phyloP scores from a whole-genome alignment of 495 filamentous ascomycete genomes.

The Lasiosphaeria miniovina region DNA sequence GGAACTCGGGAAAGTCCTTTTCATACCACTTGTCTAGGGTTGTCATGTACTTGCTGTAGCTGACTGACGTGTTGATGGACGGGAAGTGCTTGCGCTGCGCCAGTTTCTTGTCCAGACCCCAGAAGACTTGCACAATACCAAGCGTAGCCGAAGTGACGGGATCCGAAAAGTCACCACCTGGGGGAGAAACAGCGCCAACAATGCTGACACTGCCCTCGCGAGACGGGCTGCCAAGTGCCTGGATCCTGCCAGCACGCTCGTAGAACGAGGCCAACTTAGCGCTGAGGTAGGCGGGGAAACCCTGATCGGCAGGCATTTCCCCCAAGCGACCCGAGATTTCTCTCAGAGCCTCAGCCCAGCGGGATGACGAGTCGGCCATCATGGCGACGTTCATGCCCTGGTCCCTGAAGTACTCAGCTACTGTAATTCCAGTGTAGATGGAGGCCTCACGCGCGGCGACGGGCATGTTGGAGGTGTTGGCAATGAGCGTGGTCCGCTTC shows the following conservation, averaged over 20 bases:
- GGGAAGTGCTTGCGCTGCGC: conserved; percentile 99
- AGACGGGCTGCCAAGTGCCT: conserved; percentile 81
- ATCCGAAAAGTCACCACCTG: conserved; percentile 98
- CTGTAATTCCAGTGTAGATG: conserved; percentile 98
- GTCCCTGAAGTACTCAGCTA: conserved; percentile 98
- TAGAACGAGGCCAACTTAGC: conserved; percentile 98
- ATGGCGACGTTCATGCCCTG: conserved; percentile 97
- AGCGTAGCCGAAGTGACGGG: conserved; percentile 93
- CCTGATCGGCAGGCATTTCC: conserved; percentile 99
- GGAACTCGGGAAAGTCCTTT: conserved; percentile 90
- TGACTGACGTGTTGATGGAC: conserved; percentile 91
- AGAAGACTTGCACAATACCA: conserved; percentile 98
- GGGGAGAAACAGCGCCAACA: conserved; percentile 94
- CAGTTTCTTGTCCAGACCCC: conserved; percentile 99
- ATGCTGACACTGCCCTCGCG: conserved; percentile 92
- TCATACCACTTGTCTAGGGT: conserved; percentile 89
- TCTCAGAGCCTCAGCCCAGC: conserved; percentile 97
- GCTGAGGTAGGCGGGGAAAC: conserved; percentile 96
- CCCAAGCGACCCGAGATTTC: conserved; percentile 98
- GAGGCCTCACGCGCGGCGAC: conserved; percentile 98
- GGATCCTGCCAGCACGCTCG: conserved; percentile 89
- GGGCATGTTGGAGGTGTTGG: conserved; percentile 99
- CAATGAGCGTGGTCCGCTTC: conserved; percentile 98
- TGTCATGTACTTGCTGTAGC: conserved; percentile 94
- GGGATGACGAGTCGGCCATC: conserved; percentile 99